Base-by-base conservation (phyloP, 2,329 filamentous ascomycete species). In the Botrytis fragariae region DNA sequence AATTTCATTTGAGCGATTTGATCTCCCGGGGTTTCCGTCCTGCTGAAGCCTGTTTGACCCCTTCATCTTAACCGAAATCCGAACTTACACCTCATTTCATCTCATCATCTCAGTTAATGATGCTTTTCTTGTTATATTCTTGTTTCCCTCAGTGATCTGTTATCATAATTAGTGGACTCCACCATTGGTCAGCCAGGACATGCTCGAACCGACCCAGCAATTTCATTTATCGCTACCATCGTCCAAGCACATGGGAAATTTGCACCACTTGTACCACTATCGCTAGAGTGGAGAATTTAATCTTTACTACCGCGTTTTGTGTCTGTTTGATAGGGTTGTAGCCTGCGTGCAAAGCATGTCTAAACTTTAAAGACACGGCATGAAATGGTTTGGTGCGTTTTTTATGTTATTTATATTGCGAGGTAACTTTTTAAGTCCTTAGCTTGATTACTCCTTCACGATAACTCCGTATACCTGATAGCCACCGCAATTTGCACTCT, bases 51-150 rank as follows among this genome's bases (percentile, higher is more conserved):
- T 57, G n/a, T 57, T 57, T 32, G 51, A 14, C 65, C 65, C 65
- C 48, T 68, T 68, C 65, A 69, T 69, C 35, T 69, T 69, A 69
- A 59, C 65, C 65, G 65, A 69, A 69, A 39, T 29, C 25, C 16
- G n/a, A 63, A n/a, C 12, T 51, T 12, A n/a, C 37, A 57, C 10
- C 16, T 29, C 29, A 65, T 57, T 18, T 29, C 25, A 57, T 68
- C 32, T 54, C 45, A 68, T 57, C 32, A 32, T 35, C 22, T 18
- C 22, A 25, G 16, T 51, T 67, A 6, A 51, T 37, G 20, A 48
- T 29, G 63, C 32, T 25, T 5, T 37, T 22, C 32, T 29, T 54
- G 6, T 54, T 54, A 39, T 39, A 68, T 54, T 42, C 54, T 42
- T 32, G 35, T 57, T 29, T 32, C 18, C 48, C 25, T 57, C 35